Base-by-base conservation (phyloP, 495 filamentous ascomycete species). In the Tirmania nivea region DNA sequence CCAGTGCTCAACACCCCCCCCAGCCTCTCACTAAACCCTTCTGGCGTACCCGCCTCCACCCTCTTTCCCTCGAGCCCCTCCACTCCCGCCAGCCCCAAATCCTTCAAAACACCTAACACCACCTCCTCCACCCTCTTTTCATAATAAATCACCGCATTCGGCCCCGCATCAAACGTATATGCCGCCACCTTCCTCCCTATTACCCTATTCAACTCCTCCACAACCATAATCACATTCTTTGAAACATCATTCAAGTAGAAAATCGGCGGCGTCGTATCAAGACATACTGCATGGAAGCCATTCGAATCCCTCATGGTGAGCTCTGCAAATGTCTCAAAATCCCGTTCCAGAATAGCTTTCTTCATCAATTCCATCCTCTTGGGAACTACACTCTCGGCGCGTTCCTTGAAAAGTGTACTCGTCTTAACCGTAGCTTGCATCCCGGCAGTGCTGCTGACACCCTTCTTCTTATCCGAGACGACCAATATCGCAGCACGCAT, bases 91-190 rank as follows among this genome's bases (percentile, higher is more conserved):
- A 71, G 66, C 2, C 51, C 53, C 10, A 19, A 3, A 3, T 34
- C 54, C 66, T 78, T 78, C 65, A 95, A 80, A 1, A 76, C 75
- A 5, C 84, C 86, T 0, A 81, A 71, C 17, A 97, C 81, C 6
- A 74, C 64, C 21, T 69, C 73, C 50, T 78, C 75, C 60, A 88
- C 75, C 73, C 84, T 71, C 67, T 86, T 83, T 34, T 83, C 75
- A 57, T 87, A 95, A 68, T 96, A 99, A 47, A 99, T 78, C 34
- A 99, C 90, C 34, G 84, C 83, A 65, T 99, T 99, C 57, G 90
- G 92, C 48, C 90, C 90, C 1, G 90, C 90, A 67, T 99, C 90
- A 63, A 94, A 99, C 0, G 90, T 99, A 67, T 99, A 99, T 17
- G 90, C 89, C 10, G 82, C 84, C 3, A 95, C 74, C 1, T 71